phyloP scores from a whole-genome alignment of 2,329 filamentous ascomycete genomes.

The Xylaria digitata region DNA sequence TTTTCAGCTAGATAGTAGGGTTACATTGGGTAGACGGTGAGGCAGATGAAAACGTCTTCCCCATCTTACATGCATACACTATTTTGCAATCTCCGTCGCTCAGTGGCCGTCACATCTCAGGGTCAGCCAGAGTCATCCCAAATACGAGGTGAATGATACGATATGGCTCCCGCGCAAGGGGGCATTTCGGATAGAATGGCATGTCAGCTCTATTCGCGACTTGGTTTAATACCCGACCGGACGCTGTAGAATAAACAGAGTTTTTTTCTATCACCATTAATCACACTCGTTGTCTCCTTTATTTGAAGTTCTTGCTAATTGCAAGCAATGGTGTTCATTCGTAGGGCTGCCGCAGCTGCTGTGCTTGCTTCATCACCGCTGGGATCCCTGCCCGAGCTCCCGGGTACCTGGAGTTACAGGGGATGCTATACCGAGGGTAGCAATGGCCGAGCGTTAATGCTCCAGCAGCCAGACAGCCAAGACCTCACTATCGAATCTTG shows the following conservation, averaged over 20 bases:
- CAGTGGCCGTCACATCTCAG: constrained; percentile 12
- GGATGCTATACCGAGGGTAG: constrained; percentile 43
- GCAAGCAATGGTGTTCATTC: constrained; percentile 25
- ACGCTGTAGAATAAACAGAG: neutral
- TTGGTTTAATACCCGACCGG: constrained; percentile 18
- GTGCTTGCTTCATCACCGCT: constrained; percentile 1
- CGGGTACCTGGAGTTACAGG: constrained; percentile 38
- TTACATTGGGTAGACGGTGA: constrained; percentile 24
- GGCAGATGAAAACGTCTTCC: neutral
- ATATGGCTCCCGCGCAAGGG: constrained; percentile 15
- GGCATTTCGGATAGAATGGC: neutral
- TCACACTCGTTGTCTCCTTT: constrained; percentile 22
- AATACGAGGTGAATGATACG: constrained; percentile 24
- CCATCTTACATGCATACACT: constrained; percentile 27
- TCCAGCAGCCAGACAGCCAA: constrained; percentile 41
- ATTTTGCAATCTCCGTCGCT: constrained; percentile 2
- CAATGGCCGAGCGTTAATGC: constrained; percentile 36
- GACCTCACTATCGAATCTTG: constrained; percentile 43
- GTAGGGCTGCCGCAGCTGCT: constrained; percentile 15
- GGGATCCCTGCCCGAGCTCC: constrained; percentile 31
- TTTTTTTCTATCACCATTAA: neutral
- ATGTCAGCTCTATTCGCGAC: constrained; percentile 4
- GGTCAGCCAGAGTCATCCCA: neutral
- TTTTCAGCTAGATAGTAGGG: constrained; percentile 26
- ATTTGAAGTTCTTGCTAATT: constrained; percentile 3